Conservation (phyloP, 2,329 filamentous ascomycete species). For the Cytospora leucostoma region DNA sequence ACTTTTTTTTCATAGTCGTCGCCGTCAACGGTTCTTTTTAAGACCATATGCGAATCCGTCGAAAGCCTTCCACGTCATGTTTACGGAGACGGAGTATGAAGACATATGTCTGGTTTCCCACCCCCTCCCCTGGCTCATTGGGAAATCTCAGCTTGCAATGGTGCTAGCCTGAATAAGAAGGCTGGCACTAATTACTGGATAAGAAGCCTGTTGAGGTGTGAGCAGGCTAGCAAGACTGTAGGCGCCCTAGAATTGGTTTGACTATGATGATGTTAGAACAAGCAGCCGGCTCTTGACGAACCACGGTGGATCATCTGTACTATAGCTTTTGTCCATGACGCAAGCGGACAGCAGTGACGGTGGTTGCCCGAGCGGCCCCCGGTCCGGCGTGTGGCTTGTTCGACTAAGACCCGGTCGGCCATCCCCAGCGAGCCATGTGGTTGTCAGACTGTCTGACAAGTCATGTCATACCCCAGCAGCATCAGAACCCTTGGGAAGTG, state of each 20-base stretch:
- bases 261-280: neutral
- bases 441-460: neutral
- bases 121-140: neutral
- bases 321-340: constrained; percentile 1
- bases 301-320: neutral
- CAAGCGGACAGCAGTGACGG: neutral
- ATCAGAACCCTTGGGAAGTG: neutral
- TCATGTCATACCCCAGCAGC: constrained; percentile 1
- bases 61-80: neutral
- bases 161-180: neutral
- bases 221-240: neutral
- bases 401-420: neutral
- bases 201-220: no score
- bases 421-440: neutral
- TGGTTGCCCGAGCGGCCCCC: neutral
- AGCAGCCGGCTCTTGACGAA: neutral
- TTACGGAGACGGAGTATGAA: neutral
- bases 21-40: neutral
- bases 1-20: neutral
- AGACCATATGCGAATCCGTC: neutral
- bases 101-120: neutral
- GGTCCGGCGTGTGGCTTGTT: no score
- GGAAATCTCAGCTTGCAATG: neutral
- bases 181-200: neutral
- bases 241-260: neutral